phyloP scores from a whole-genome alignment of 345 rosid genomes.

The Arabidopsis arenosa region DNA sequence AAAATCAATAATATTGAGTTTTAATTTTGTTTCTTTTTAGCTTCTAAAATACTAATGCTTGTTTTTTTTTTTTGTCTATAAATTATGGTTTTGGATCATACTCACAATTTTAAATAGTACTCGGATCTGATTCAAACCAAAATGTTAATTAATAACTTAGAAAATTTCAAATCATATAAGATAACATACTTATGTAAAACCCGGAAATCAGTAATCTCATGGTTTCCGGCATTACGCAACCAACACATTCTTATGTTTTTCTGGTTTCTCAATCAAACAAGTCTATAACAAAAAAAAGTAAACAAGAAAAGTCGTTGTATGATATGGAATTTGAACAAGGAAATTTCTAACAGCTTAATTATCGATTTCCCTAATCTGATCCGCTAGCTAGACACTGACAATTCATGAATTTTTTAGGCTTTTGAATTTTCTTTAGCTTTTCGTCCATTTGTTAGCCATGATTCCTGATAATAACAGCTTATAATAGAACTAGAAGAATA shows the following conservation, averaged over 20 bases:
- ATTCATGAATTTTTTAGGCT: neutral
- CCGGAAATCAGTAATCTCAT: neutral
- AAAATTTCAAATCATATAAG: neutral
- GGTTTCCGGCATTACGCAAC: neutral
- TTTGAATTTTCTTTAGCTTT: neutral
- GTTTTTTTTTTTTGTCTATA: too few species aligned
- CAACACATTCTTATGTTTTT: constrained; percentile 2
- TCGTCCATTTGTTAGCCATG: constrained; percentile 5
- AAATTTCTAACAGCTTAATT: neutral
- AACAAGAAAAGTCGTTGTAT: neutral
- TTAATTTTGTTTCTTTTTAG: neutral
- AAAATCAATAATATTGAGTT: neutral
- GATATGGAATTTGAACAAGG: too few species aligned
- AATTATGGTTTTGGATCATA: too few species aligned
- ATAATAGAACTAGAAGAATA: neutral
- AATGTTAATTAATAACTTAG: neutral
- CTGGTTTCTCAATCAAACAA: neutral
- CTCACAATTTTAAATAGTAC: too few species aligned
- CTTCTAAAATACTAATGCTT: neutral
- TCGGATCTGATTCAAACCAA: neutral
- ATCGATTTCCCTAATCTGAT: neutral
- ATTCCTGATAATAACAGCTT: neutral
- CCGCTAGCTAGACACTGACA: too few species aligned
- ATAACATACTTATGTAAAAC: neutral
- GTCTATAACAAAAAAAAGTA: neutral